These are phyloP conservation scores for Arthroderma sp. DNA, from an alignment of 2,329 filamentous ascomycete species.

Conservation along the genomic window DNA sequence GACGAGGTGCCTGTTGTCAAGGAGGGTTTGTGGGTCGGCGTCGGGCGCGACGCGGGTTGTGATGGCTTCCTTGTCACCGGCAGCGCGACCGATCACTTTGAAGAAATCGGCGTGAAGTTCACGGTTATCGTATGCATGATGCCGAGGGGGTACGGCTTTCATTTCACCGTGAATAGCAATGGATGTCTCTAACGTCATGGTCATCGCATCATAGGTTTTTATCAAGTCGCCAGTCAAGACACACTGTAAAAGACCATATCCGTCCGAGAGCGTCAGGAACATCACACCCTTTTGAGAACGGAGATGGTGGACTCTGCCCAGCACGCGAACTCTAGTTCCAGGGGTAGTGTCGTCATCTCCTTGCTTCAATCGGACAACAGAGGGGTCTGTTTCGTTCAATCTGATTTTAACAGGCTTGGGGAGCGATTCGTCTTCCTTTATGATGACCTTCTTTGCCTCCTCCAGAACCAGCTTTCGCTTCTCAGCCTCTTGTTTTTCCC, in stretches of 20 bases:
- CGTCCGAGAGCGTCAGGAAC: conserved; percentile 76
- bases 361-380: conserved; percentile 42
- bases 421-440: conserved; percentile 57
- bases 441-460: conserved; percentile 65
- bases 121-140: conserved; percentile 67
- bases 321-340: conserved; percentile 64
- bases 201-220: conserved; percentile 83
- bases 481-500: conserved; percentile 59
- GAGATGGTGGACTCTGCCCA: conserved; percentile 70
- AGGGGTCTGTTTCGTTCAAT: conserved; percentile 56
- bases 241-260: conserved; percentile 75
- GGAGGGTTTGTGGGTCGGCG: conserved; percentile 57
- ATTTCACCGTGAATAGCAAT: conserved; percentile 75
- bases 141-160: conserved; percentile 62
- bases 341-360: conserved; percentile 33
- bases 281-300: conserved; percentile 71
- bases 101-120: conserved; percentile 88
- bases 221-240: conserved; percentile 68
- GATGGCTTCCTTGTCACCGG: conserved; percentile 79
- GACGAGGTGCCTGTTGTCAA: conserved; percentile 72
- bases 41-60: conserved; percentile 66
- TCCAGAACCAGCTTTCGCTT: conserved; percentile 60
- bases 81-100: conserved; percentile 63
- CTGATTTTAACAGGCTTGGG: conserved; percentile 63
- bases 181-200: conserved; percentile 75